phyloP scores from a whole-genome alignment of 768 basidiomycete genomes.

The Boletus coccyginus region DNA sequence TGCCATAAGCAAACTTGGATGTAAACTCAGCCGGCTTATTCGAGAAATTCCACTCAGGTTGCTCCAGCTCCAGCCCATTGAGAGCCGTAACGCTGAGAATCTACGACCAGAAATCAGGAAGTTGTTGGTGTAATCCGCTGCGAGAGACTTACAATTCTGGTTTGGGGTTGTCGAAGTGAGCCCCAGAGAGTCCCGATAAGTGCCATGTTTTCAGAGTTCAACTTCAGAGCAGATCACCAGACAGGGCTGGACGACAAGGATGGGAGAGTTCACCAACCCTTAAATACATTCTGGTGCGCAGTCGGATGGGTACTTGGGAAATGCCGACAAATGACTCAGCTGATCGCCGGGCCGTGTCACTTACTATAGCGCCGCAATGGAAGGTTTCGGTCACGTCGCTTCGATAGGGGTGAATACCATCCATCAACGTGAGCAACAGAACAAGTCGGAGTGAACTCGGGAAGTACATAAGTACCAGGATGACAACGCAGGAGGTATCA shows the following conservation, averaged over 20 bases:
- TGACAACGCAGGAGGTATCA: no score
- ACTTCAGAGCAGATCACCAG: not conserved
- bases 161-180: conserved; percentile 10
- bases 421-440: no score
- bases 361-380: no score
- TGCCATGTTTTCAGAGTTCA: conserved; percentile 5
- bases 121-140: not conserved
- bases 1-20: conserved; percentile 16
- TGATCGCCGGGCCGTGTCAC: no score
- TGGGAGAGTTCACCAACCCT: not conserved
- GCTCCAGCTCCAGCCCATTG: conserved; percentile 10
- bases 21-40: conserved; percentile 14
- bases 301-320: no score
- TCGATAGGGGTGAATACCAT: no score
- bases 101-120: not conserved
- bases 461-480: no score
- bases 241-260: not conserved
- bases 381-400: no score
- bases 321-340: no score
- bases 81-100: conserved; percentile 18
- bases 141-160: conserved; percentile 12
- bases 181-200: conserved; percentile 19
- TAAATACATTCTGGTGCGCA: not conserved
- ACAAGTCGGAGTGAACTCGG: no score
- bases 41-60: not conserved